phyloP scores from a whole-genome alignment of 768 basidiomycete genomes.

The Dentipellis sp. region DNA sequence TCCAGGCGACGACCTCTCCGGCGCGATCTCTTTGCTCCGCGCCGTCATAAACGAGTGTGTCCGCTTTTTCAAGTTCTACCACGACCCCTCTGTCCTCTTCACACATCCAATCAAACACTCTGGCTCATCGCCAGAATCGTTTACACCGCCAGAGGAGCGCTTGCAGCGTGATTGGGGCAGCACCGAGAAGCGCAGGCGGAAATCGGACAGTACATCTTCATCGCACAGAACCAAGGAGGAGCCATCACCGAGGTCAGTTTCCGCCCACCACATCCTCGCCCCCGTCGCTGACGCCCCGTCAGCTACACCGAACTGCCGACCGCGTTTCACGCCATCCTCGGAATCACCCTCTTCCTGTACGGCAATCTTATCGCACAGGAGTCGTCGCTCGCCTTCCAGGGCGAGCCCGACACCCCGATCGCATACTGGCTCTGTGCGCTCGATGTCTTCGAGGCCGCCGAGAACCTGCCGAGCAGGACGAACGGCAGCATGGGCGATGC shows the following conservation, averaged over 20 bases:
- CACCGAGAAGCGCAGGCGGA: neutral
- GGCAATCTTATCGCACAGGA: constrained; percentile 51
- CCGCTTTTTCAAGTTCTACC: constrained; percentile 44
- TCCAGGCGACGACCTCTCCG: constrained; percentile 35
- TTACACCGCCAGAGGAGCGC: constrained; percentile 19
- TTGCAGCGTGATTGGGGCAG: constrained; percentile 15
- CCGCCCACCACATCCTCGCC: no score
- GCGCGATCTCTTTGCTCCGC: constrained; percentile 46
- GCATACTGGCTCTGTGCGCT: constrained; percentile 63
- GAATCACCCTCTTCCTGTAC: constrained; percentile 54
- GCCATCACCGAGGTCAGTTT: neutral
- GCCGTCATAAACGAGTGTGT: constrained; percentile 63
- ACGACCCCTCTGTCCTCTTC: constrained; percentile 47
- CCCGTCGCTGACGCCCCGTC: neutral
- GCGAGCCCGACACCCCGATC: constrained; percentile 41
- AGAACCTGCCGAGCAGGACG: constrained; percentile 42
- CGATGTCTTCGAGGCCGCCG: constrained; percentile 63
- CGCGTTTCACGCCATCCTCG: constrained; percentile 58
- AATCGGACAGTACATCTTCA: neutral
- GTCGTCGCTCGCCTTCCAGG: constrained; percentile 37
- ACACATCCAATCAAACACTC: constrained; percentile 1
- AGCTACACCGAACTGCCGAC: constrained; percentile 40
- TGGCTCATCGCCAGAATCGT: constrained; percentile 11
- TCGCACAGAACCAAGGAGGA: neutral
- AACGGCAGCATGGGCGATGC: constrained; percentile 11